phyloP scores from a whole-genome alignment of 768 basidiomycete species.

The Fomitopsis pulvina region DNA sequence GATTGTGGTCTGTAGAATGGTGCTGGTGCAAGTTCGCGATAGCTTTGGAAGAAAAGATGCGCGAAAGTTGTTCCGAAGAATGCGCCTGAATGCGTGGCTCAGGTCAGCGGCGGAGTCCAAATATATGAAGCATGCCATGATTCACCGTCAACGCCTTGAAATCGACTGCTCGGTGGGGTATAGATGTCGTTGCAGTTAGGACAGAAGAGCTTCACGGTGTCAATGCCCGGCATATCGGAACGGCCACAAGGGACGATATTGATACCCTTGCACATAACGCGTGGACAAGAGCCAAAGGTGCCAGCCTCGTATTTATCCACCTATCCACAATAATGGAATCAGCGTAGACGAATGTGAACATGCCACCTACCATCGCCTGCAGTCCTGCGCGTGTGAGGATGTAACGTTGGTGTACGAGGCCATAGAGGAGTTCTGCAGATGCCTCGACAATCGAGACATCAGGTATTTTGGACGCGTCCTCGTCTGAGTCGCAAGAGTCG shows the following conservation, averaged over 20 bases:
- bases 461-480: conserved; percentile 93
- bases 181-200: conserved; percentile 98
- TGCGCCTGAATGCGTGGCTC: conserved; percentile 53
- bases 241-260: conserved; percentile 94
- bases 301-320: conserved; percentile 93
- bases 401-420: conserved; percentile 95
- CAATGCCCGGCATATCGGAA: conserved; percentile 91
- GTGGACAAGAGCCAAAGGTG: conserved; percentile 90
- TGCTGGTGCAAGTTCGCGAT: conserved; percentile 89
- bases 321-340: conserved; percentile 34
- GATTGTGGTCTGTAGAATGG: conserved; percentile 79
- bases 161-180: conserved; percentile 90
- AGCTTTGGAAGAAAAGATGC: conserved; percentile 96
- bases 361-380: conserved; percentile 76
- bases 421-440: conserved; percentile 95
- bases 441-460: conserved; percentile 98
- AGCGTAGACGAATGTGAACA: conserved; percentile 8
- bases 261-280: conserved; percentile 86
- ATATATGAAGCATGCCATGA: background rate
- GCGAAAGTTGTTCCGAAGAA: conserved; percentile 99
- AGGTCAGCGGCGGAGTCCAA: background rate
- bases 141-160: conserved; percentile 90
- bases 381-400: conserved; percentile 93
- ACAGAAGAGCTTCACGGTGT: conserved; percentile 97
- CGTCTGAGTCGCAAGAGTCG: conserved; percentile 42